Conservation (phyloP, 2,329 filamentous ascomycete species). For the Pyrenophora teres region DNA sequence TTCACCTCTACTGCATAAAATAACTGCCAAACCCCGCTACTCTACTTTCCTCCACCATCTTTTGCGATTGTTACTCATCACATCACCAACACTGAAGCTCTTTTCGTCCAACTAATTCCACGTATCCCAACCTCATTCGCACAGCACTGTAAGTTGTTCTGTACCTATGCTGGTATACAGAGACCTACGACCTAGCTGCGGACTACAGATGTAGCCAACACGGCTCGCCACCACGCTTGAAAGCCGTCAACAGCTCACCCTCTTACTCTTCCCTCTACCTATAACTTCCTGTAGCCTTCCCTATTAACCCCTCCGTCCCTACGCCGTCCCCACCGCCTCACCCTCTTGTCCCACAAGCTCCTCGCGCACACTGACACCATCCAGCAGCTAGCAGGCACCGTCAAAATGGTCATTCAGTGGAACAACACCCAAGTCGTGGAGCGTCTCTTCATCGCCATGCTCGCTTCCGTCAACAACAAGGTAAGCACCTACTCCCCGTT, state of each 20-base stretch:
- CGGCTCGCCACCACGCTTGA: no score
- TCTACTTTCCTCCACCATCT: neutral
- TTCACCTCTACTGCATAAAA: neutral
- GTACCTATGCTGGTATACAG: no score
- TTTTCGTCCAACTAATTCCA: no score
- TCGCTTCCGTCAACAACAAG: constrained; percentile 41
- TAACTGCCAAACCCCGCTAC: neutral
- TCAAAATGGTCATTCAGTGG: constrained; percentile 47
- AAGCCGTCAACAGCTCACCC: no score
- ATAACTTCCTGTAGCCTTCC: no score
- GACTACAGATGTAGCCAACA: no score
- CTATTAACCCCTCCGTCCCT: neutral
- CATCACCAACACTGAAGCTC: no score
- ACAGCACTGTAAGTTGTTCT: no score
- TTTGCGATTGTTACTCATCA: neutral
- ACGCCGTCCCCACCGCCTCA: neutral
- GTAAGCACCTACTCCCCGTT: constrained; percentile 24
- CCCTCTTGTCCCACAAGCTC: neutral
- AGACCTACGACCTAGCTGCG: no score
- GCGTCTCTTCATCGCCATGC: constrained; percentile 49
- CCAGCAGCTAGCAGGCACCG: neutral
- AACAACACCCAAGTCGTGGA: constrained; percentile 42
- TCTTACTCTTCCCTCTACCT: no score
- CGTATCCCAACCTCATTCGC: no score
- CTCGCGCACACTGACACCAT: neutral